Base-by-base conservation (phyloP, 2,329 filamentous ascomycete species). In the Ophiostoma ips region DNA sequence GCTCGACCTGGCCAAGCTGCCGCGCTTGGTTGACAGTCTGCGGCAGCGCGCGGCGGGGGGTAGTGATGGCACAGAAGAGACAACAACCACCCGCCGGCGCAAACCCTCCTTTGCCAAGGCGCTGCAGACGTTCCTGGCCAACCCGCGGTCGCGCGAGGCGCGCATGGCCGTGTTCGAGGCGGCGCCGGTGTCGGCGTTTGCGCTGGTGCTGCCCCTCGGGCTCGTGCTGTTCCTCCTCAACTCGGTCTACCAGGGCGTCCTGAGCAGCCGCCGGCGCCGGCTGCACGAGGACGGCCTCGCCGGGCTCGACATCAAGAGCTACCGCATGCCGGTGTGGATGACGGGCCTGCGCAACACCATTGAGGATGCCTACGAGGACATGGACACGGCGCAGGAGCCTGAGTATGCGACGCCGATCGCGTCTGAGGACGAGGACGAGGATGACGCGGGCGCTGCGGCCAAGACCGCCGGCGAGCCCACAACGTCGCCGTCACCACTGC, bases 301-400 rank as follows among this genome's bases (percentile, higher is more conserved):
- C 0, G 84, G 81, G 6, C 71, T 87, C 49, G 73, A 81, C 49
- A 71, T 85, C 15, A 71, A 77, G 15, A 75, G 79, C 46, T 95
- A 94, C 60, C 77, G 84, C 18, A 75, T 89, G 30, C 85, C 87
- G 0, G 68, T 92, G 10, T 73, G 87, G 59, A 77, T 90, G 57
- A 81, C 84, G 57, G 82, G 84, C 51, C 77, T 89, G 21, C 83
- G 83, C 37, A 78, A 77, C 50, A 82, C 81, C 21, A 82, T 90
- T 13, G 87, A 95, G 60, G 79, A 83, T 46, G 80, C 81, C 2
- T 87, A 87, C 59, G 86, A 87, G 63, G 77, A 79, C 36, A 70
- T 87, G 45, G 86, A 83, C 60, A 77, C 72, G 55, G 70, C 76
- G 3, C 83, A 87, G 58, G 70, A 72, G 47, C 78, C 87, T 53